Base-by-base conservation (phyloP, 106 monocot species). In the Acorus calamus region DNA sequence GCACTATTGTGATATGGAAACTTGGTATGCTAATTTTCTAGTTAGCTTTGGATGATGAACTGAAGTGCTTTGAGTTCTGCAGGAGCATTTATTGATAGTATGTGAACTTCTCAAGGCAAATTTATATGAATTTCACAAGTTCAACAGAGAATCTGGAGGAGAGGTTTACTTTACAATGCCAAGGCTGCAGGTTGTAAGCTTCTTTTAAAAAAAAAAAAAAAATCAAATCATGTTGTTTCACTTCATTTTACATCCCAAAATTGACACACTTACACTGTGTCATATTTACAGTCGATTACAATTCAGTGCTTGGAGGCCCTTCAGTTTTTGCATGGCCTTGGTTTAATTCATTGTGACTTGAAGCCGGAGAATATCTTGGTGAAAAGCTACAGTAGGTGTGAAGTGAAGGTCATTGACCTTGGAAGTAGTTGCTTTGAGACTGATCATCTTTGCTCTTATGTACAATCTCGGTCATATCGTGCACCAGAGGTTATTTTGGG, bases 141-240 rank as follows among this genome's bases (percentile, higher is more conserved):
- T 99, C 55, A 99, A 99, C 66, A 71, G 98, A 56, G 98, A 99
- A 92, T 99, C 98, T 58, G 98, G 98, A 44, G 92, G 98, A 47
- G 98, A 99, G 72, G 98, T 99, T 71, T 99, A 99, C 69, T 99
- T 99, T 69, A 99, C 98, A 11, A 99, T 99, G 98, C 92, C 98
- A 57, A 88, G 98, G 62, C 61, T 99, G 66, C 98, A 99, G 92
- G 98, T 96, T 71, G 53, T 72, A 60, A 64, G 6, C 12, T 58
- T 45, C n/a, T 9, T 8, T 9, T 13, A 14, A 56, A 41, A 13
- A 46, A n/a, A n/a, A n/a, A n/a, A 45, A 44, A 46, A 47, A 60
- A 9, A 57, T 11, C 57, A 10, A 14, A 28, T 28, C 28, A 28
- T 28, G 28, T 28, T 28, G 28, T 28, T 28, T 28, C 28, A 28